phyloP scores from a whole-genome alignment of 306 rosid genomes.

The Macrotyloma uniflorum region DNA sequence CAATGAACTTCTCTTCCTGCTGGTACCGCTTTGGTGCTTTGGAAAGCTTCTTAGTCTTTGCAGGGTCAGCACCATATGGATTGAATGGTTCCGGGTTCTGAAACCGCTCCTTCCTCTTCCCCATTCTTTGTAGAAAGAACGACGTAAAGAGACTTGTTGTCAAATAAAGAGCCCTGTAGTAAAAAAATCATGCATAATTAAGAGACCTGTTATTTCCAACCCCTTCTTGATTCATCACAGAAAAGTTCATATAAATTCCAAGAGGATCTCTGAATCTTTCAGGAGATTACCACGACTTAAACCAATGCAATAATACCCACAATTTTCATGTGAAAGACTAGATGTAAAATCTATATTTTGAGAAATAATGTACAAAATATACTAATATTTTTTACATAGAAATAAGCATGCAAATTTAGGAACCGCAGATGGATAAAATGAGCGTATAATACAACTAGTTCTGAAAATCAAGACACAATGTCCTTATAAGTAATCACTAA shows the following conservation, averaged over 20 bases:
- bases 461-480: background rate
- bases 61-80: constrained; percentile 47
- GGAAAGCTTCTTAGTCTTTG: constrained; percentile 53
- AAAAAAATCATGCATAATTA: too few species aligned
- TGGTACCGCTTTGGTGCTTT: constrained; percentile 70
- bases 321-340: too few species aligned
- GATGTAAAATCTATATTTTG: too few species aligned
- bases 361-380: too few species aligned
- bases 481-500: background rate
- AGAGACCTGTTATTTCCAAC: too few species aligned
- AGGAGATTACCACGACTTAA: too few species aligned
- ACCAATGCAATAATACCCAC: too few species aligned
- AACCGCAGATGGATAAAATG: background rate
- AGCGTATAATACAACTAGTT: background rate
- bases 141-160: too few species aligned
- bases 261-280: too few species aligned
- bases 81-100: constrained; percentile 83
- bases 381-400: background rate
- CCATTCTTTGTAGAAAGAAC: constrained; percentile 41
- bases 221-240: too few species aligned
- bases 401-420: background rate
- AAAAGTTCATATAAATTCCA: too few species aligned
- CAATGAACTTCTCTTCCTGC: constrained; percentile 57
- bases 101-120: constrained; percentile 69
- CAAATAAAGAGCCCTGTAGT: too few species aligned